Evolutionary conservation across 2,329 filamentous ascomycete species (phyloP), one percentile per base, ranked within the genome.

Genomic region (Phyllosticta citribraziliensis): DNA sequence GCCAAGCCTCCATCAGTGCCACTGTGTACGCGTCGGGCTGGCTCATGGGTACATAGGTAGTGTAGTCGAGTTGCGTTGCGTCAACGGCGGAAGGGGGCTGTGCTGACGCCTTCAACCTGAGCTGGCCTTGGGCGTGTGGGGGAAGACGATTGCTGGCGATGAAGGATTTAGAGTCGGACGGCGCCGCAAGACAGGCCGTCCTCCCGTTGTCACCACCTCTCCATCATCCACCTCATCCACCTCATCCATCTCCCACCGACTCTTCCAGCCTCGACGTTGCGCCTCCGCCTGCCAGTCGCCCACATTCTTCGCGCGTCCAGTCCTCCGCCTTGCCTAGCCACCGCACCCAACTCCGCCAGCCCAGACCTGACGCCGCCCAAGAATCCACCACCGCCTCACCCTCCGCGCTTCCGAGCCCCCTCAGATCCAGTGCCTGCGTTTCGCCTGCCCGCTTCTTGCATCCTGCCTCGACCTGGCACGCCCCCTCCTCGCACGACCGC

Each of bases 1-100:
- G 58, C 53, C 58, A 56, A 60, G 58, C 58, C 58, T 60, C 58
- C 19, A 53, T 27, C 24, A 50, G 52, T 47, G 54, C 47, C 51
- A 40, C 40, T 52, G 58, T 52, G 52, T 54, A 56, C 58, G 58
- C 58, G 58, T 60, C 58, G 22, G 55, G 19, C 58, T 40, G 50
- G 56, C 17, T 47, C 12, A 30, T 30, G 27, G 27, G 3, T 30
- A 30, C 27, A 30, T 30, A 30, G 3, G 2, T 30, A 30, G 27
- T 30, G 27, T 30, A 8, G 27, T 2, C 9, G 5, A 10, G 14
- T 14, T 14, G n/a, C 5, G 54, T 56, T 60, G 53, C 53, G 58
- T 60, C 58, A 52, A 60, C 58, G 58, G 47, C 53, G 19, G 53
- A 50, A 47, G 24, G 52, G 52, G 20, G 24, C 35, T 35, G 25